These are phyloP conservation scores for Penicillium manginii DNA, from an alignment of 495 filamentous ascomycete species.

Conservation along the genomic window DNA sequence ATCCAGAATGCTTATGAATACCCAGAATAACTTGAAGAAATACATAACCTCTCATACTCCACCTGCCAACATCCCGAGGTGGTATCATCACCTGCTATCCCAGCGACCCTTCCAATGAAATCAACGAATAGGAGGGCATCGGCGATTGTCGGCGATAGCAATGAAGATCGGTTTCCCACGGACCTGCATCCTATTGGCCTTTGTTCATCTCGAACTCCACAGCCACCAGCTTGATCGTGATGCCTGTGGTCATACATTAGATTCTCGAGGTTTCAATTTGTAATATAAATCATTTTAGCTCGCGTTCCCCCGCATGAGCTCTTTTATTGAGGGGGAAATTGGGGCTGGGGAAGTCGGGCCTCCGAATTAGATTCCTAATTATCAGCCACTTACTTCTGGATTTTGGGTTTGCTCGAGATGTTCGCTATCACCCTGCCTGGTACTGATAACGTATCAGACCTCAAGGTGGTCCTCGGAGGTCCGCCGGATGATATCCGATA, in stretches of 20 bases:
- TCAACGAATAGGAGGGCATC: neutral
- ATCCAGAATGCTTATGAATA: too few relatives aligned
- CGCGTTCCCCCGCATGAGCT: constrained; percentile 8
- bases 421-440: too few relatives aligned
- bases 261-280: neutral
- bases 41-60: too few relatives aligned
- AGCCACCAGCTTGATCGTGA: neutral
- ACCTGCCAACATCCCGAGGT: neutral
- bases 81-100: constrained; percentile 19
- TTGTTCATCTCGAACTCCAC: neutral
- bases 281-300: constrained; percentile 7
- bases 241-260: neutral
- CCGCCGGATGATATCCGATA: constrained; percentile 15
- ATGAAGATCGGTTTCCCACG: constrained; percentile 5
- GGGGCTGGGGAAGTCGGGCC: neutral
- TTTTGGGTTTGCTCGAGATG: neutral
- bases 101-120: neutral
- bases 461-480: neutral
- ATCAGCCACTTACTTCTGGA: neutral
- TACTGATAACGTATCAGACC: constrained; percentile 7
- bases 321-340: constrained; percentile 4
- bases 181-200: constrained; percentile 20
- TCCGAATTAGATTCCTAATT: neutral
- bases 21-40: too few relatives aligned
- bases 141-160: constrained; percentile 11